These are phyloP conservation scores for Arachis monticola DNA, from an alignment of 331 rosid species.

Conservation along the genomic window DNA sequence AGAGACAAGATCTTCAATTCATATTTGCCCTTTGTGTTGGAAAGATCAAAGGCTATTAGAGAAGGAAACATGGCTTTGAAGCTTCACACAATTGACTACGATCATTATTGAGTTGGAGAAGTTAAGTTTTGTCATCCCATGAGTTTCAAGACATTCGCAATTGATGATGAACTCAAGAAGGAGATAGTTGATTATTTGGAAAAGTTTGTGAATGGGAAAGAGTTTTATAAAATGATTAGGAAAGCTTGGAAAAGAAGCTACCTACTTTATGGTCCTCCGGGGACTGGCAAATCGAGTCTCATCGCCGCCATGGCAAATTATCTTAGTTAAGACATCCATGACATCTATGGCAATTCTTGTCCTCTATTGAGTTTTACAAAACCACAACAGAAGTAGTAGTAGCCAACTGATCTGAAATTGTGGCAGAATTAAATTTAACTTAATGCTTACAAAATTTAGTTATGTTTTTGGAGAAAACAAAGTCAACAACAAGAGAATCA, in stretches of 20 bases:
- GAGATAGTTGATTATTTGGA: neutral
- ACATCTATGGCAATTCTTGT: neutral
- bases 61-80: neutral
- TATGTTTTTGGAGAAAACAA: neutral
- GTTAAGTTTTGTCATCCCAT: no score
- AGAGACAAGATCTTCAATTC: constrained; percentile 27
- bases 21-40: constrained; percentile 15
- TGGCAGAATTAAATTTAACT: neutral
- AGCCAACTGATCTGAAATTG: constrained; percentile 27
- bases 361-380: neutral
- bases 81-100: constrained; percentile 1
- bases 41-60: constrained; percentile 12
- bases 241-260: constrained; percentile 39
- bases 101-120: no score
- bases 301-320: constrained; percentile 40
- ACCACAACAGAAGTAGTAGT: neutral
- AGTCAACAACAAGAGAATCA: constrained; percentile 11
- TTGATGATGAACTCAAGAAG: no score
- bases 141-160: no score
- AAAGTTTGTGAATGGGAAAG: constrained; percentile 23
- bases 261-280: constrained; percentile 38
- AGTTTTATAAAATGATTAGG: constrained; percentile 14
- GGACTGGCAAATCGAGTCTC: constrained; percentile 36
- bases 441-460: constrained; percentile 2
- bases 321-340: constrained; percentile 32